Conservation (phyloP, 208 protist genomes). For the Porcisia deanei region DNA sequence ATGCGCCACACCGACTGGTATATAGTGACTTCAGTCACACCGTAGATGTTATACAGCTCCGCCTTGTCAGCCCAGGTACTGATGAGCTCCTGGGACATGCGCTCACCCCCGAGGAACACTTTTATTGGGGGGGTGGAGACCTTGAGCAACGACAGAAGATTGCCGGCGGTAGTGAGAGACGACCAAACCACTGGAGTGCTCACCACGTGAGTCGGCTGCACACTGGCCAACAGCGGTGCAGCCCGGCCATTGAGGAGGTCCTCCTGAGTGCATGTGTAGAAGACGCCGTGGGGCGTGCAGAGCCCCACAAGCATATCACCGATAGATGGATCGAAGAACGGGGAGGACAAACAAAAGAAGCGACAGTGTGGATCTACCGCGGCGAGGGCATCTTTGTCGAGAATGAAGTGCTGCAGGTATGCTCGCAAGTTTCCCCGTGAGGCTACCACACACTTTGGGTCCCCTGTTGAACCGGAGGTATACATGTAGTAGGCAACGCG, state of each 20-base stretch:
- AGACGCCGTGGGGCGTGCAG: constrained; percentile 26
- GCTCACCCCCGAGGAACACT: constrained; percentile 59
- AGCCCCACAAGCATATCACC: constrained; percentile 49
- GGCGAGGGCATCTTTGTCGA: constrained; percentile 26
- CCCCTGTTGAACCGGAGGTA: constrained; percentile 64
- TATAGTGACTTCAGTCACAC: constrained; percentile 67
- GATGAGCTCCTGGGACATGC: constrained; percentile 38
- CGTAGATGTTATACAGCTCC: constrained; percentile 65
- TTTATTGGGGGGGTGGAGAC: constrained; percentile 15
- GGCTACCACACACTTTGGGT: constrained; percentile 53
- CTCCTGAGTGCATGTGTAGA: constrained; percentile 29
- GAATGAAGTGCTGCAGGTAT: constrained; percentile 43
- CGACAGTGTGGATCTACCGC: neutral
- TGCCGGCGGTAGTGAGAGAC: constrained; percentile 4
- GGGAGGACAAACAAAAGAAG: constrained; percentile 54
- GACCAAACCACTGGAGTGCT: constrained; percentile 54
- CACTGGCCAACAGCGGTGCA: constrained; percentile 15
- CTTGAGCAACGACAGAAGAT: neutral
- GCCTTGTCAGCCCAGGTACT: constrained; percentile 37
- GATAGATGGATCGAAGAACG: constrained; percentile 66
- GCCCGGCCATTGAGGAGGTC: constrained; percentile 30
- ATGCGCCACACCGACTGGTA: constrained; percentile 48
- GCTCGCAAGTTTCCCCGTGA: constrained; percentile 44
- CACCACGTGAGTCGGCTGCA: constrained; percentile 47
- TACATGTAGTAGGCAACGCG: constrained; percentile 58